Evolutionary conservation across 1,139 yeast genomes (phyloP).

Genomic region (Zhuliangozyma blackwelliae): DNA sequence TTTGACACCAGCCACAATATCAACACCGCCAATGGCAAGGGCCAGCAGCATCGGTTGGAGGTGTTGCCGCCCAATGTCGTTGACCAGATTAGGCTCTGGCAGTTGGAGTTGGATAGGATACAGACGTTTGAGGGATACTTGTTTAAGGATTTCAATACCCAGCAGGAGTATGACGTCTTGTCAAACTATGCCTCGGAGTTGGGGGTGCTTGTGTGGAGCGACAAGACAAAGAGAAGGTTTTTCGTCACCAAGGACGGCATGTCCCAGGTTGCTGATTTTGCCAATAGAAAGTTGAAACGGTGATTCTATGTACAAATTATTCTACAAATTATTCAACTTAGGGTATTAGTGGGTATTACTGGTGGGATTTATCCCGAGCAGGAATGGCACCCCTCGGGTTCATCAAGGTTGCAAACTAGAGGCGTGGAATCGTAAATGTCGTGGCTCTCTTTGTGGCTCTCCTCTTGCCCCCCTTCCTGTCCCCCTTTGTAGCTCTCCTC

Average conservation of each 20-base stretch:
- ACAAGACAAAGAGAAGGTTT: constrained; percentile 67
- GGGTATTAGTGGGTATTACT: not conserved
- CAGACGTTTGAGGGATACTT: constrained; percentile 84
- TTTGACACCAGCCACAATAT: constrained; percentile 57
- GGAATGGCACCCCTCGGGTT: constrained; percentile 39
- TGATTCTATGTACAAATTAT: not conserved
- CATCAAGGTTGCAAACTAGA: constrained; percentile 32
- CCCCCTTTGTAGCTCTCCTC: too few species aligned
- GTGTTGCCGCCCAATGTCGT: constrained; percentile 91
- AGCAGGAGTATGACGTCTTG: constrained; percentile 70
- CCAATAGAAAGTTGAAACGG: constrained; percentile 51
- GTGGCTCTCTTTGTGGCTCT: constrained; percentile 7
- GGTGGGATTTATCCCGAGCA: constrained; percentile 35
- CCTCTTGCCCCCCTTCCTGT: too few species aligned
- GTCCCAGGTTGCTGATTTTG: constrained; percentile 80
- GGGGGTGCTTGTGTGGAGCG: constrained; percentile 86
- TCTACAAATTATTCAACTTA: not conserved
- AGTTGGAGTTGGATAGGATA: constrained; percentile 88
- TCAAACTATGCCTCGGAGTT: constrained; percentile 81
- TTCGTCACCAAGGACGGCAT: constrained; percentile 84
- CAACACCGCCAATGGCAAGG: constrained; percentile 45
- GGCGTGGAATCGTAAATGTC: constrained; percentile 34
- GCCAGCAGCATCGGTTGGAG: constrained; percentile 49
- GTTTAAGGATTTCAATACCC: constrained; percentile 78
- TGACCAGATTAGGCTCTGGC: constrained; percentile 95